phyloP scores from a whole-genome alignment of 2,329 filamentous ascomycete species.

The Talaromyces verruculosus region DNA sequence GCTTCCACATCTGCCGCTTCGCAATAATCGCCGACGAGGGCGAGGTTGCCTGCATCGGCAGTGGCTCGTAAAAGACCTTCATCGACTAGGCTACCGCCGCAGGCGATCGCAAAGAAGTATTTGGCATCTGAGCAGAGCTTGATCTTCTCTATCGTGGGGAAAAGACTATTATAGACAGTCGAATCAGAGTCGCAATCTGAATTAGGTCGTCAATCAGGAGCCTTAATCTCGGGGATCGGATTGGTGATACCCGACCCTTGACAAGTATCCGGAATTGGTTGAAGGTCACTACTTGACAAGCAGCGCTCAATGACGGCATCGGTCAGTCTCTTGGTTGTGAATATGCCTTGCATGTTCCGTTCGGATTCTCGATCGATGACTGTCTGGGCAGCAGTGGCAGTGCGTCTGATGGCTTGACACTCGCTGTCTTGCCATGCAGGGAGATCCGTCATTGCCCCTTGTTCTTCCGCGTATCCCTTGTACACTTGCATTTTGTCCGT shows the following conservation, averaged over 20 bases:
- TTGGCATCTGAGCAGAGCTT: not conserved
- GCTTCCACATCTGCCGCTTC: not conserved
- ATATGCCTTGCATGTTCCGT: not conserved
- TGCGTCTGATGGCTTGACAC: not conserved
- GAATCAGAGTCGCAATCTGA: not conserved
- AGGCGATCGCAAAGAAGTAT: not conserved
- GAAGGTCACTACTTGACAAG: not conserved
- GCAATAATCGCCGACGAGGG: not conserved
- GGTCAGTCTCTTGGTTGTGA: not conserved
- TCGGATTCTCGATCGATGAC: not conserved
- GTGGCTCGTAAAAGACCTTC: slow-evolving; percentile 2
- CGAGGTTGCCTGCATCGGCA: not conserved
- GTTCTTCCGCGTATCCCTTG: not conserved
- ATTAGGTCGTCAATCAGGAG: not conserved
- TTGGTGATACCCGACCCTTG: not conserved
- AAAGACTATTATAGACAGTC: not conserved
- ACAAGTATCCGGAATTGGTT: not conserved
- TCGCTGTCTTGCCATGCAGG: not conserved
- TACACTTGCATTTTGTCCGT: not conserved
- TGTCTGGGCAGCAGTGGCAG: not conserved
- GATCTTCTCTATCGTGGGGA: not conserved
- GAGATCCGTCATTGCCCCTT: not conserved
- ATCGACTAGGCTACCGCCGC: not conserved
- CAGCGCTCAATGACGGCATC: not conserved
- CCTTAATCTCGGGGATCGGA: not conserved